Base-by-base conservation (phyloP, 441 rosid genomes). In the Geranium incanum region DNA sequence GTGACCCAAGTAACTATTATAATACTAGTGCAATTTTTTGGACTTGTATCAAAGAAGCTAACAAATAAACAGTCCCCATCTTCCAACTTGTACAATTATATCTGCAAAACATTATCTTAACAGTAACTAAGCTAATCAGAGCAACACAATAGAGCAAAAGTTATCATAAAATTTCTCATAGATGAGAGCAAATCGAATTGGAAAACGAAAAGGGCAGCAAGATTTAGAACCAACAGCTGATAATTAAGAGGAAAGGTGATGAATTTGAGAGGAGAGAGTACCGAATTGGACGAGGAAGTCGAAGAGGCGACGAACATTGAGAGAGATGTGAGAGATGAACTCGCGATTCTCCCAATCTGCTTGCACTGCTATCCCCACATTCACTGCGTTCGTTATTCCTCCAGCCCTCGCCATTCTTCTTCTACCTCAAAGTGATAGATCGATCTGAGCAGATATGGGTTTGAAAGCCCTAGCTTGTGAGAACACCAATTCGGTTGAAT, bases 261-360 rank as follows among this genome's bases (percentile, higher is more conserved):
- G 33, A 23, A 23, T 23, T 23, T 23, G 33, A 23, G 33, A 23
- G 33, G 33, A 23, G 18, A 52, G 73, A 37, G 37, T 81, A 94
- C 98, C 99, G 76, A 93, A 95, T 78, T 93, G 99, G 78, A 89
- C 80, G 73, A 93, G 98, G 84, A 95, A 95, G 21, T 95, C 98
- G 81, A 95, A 93, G 81, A 95, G 99, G 77, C 99, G 98, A 77
- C 97, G 96, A 74, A 95, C 90, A 77, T 93, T 95, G 78, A 89
- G 99, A 78, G 97, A 91, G 74, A 93, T 88, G 74, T 93, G 91
- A 73, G 99, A 95, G 71, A 95, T 91, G 74, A 95, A 95, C 74
- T 95, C 99, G 67, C 98, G 89, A 82, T 93, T 95, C 79, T 93
- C 99, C 99, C 99, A 95, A 79, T 95, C 99, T 0, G 98, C 97